Conservation (phyloP, 768 basidiomycete genomes). For the Steccherinum ochraceum region DNA sequence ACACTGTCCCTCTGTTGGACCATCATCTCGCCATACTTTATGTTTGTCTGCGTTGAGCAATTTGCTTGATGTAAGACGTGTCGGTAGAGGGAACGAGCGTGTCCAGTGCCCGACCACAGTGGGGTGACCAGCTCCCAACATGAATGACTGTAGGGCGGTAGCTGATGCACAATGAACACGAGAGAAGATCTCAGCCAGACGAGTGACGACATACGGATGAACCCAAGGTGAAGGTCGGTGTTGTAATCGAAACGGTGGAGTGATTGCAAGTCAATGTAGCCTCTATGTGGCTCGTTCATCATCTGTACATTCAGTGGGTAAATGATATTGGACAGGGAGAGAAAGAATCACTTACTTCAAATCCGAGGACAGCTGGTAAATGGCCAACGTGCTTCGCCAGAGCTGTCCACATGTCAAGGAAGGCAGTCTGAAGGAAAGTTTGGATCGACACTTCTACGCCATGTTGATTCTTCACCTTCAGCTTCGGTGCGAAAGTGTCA, state of each 20-base stretch:
- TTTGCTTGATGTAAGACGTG: constrained; percentile 49
- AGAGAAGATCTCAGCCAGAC: background rate
- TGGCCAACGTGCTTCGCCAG: constrained; percentile 65
- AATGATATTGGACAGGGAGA: background rate
- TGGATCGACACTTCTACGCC: constrained; percentile 63
- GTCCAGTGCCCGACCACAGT: constrained; percentile 75
- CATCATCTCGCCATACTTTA: constrained; percentile 68
- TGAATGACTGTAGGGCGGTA: constrained; percentile 82
- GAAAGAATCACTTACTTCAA: constrained; percentile 55
- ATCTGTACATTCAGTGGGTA: constrained; percentile 39
- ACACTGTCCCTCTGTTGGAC: constrained; percentile 68
- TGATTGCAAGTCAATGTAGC: constrained; percentile 79
- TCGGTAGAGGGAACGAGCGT: constrained; percentile 87
- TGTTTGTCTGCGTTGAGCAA: constrained; percentile 54
- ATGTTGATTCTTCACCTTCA: constrained; percentile 42
- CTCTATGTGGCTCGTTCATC: constrained; percentile 93
- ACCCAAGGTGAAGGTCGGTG: constrained; percentile 83
- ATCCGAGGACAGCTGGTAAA: constrained; percentile 78
- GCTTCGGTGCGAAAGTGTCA: constrained; percentile 75
- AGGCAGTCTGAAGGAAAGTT: constrained; percentile 75
- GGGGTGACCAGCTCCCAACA: constrained; percentile 85
- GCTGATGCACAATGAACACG: constrained; percentile 35
- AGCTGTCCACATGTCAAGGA: constrained; percentile 68
- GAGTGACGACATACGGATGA: constrained; percentile 52
- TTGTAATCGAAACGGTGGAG: constrained; percentile 90